These are phyloP conservation scores for Byssochlamys sp. DNA, from an alignment of 2,329 filamentous ascomycete species.

Conservation along the genomic window DNA sequence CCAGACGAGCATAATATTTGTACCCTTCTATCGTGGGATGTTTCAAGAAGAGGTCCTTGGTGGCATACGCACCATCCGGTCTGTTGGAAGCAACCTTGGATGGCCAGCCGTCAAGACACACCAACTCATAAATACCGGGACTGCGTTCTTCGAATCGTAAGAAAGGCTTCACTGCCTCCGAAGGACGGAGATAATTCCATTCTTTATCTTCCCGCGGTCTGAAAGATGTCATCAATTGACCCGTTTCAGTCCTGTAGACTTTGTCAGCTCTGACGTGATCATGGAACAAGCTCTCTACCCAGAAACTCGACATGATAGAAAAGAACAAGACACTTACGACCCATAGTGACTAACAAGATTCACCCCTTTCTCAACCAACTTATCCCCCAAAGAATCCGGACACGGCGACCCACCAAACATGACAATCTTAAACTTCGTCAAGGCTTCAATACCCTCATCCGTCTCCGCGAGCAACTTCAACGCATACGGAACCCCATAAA, in stretches of 20 bases:
- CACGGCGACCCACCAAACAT: conserved; percentile 51
- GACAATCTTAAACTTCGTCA: conserved; percentile 43
- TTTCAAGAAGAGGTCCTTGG: conserved; percentile 40
- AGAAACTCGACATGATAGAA: not conserved
- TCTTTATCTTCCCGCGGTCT: conserved; percentile 44
- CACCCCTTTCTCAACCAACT: conserved; percentile 44
- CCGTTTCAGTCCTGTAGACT: conserved; percentile 46
- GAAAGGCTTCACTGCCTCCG: conserved; percentile 32
- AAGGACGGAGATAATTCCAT: conserved; percentile 52
- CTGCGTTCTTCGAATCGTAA: conserved; percentile 31
- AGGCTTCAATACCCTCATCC: conserved; percentile 41
- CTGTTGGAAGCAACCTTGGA: conserved; percentile 37
- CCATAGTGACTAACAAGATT: conserved; percentile 50
- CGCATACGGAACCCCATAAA: conserved; percentile 55
- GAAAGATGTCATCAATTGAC: conserved; percentile 53
- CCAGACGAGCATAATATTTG: conserved; percentile 8
- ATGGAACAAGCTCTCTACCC: conserved; percentile 1
- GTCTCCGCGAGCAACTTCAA: conserved; percentile 55
- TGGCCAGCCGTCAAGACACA: conserved; percentile 28
- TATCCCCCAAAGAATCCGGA: conserved; percentile 50
- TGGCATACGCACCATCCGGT: conserved; percentile 40
- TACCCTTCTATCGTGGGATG: conserved; percentile 38
- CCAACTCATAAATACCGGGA: conserved; percentile 28
- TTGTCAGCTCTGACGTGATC: not conserved
- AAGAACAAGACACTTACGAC: conserved; percentile 31